Evolutionary conservation across 306 rosid species (phyloP), one percentile per base, ranked within the genome.

Genomic region (Abrus pulchellus): DNA sequence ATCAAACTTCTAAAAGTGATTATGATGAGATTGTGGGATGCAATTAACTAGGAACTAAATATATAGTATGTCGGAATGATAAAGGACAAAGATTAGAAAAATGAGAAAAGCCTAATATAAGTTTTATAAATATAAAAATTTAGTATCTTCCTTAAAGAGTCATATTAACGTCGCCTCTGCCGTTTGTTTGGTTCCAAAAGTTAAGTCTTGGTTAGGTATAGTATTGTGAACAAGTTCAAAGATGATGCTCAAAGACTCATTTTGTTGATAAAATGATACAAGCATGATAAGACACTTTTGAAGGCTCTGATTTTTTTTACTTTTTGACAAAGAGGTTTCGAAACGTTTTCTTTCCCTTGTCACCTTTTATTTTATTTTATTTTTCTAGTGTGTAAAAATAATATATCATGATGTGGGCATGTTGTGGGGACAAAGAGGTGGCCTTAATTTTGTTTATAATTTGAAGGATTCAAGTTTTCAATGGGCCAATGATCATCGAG

Each of bases 11-110:
- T 79, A 84, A 90, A 86, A 82, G 83, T 50, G 85, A 83, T 88
- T 89, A 80, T 73, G 79, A 83, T 84, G 83, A 84, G 79, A 69
- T 86, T 85, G 72, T 61, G 78, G 64, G 86, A 84, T 72, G 87
- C 83, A 80, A 68, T 86, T 80, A 81, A 85, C 77, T 79, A 83
- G 79, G 62, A 55, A 76, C 56, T 85, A 69, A 72, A 20, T 20
- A 20, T 66, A 79, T 63, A 75, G 61, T 27, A 85, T 91, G 92
- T 87, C 86, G 91, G 94, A 80, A 86, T 85, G 55, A 88, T 82
- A 86, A 89, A 78, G 80, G 89, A 84, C 89, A 87, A 55, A 34
- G 80, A 72, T 79, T 72, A 57, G 49, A 83, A 61, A 57, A 82
- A 43, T 73, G 33, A 56, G 27, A 77, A 81, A 76, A 61, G 48